A percentile compares a stretch with the other conserved stretches of the same genome.
Conservation (phyloP, 148 eudicot genomes). For the Limonium bicolor region DNA sequence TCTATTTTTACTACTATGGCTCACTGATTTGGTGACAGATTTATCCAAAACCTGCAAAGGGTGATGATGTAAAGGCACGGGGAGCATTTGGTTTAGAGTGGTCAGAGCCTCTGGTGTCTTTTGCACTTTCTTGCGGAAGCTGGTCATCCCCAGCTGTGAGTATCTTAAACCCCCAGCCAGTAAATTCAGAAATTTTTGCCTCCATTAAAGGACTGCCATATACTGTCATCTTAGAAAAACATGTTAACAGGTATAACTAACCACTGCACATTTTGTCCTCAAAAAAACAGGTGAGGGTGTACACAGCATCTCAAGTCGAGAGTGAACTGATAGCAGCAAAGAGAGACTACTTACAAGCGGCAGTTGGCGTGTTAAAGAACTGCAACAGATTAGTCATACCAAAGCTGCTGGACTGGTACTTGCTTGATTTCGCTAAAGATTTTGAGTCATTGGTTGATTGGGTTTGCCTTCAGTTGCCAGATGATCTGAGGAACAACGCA, state of each 20-base stretch:
- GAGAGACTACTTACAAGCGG: conserved; percentile 65
- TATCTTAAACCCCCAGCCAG: too few species aligned
- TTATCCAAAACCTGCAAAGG: conserved; percentile 4
- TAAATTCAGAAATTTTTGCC: too few species aligned
- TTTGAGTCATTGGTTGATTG: conserved; percentile 65
- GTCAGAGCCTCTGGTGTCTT: conserved; percentile 3
- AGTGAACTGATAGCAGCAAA: conserved; percentile 67
- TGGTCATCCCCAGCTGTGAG: conserved; percentile 76
- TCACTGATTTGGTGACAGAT: conserved; percentile 4
- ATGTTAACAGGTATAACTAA: not conserved
- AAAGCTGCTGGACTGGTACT: conserved; percentile 67
- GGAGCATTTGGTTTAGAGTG: conserved; percentile 4
- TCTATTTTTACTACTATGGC: too few species aligned
- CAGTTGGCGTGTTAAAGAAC: conserved; percentile 40
- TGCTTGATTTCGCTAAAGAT: conserved; percentile 76
- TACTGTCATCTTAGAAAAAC: too few species aligned
- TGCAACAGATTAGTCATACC: conserved; percentile 40
- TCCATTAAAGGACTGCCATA: too few species aligned
- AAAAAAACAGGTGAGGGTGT: conserved; percentile 52
- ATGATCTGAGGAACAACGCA: conserved; percentile 36
- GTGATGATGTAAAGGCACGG: conserved; percentile 2
- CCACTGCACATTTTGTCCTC: not conserved
- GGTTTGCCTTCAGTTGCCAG: conserved; percentile 78
- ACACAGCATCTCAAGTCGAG: conserved; percentile 66
- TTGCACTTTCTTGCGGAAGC: conserved; percentile 5